Conservation (phyloP, 2,329 filamentous ascomycete species). For the Neopestalotiopsis rosae region DNA sequence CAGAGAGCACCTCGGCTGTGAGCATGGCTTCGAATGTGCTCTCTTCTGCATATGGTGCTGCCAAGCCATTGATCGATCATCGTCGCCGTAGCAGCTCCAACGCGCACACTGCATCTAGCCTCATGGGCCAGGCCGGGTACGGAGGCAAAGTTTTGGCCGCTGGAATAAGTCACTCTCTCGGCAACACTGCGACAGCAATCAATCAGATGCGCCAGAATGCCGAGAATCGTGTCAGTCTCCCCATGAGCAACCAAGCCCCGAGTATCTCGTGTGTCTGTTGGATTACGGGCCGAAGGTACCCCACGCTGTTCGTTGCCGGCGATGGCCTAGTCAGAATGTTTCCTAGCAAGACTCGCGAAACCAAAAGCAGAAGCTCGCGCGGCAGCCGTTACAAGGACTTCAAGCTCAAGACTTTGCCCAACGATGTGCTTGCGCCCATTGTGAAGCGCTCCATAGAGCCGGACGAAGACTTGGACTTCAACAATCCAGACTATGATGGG, state of each 20-base stretch:
- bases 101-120: conserved; percentile 46
- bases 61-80: conserved; percentile 63
- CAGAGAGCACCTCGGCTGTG: conserved; percentile 60
- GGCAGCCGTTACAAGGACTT: conserved; percentile 69
- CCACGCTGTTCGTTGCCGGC: conserved; percentile 68
- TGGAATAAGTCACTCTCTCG: conserved; percentile 75
- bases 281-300: conserved; percentile 66
- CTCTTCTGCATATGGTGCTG: conserved; percentile 72
- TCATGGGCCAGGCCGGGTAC: conserved; percentile 69
- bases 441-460: conserved; percentile 62
- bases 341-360: conserved; percentile 60
- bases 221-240: conserved; percentile 76
- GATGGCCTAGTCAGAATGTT: conserved; percentile 72
- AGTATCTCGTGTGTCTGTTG: conserved; percentile 68
- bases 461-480: conserved; percentile 60
- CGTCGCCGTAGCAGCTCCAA: conserved; percentile 58
- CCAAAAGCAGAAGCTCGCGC: conserved; percentile 58
- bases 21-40: conserved; percentile 74
- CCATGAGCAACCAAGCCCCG: conserved; percentile 57
- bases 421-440: conserved; percentile 61
- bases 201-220: conserved; percentile 75
- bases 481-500: conserved; percentile 57
- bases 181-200: conserved; percentile 73
- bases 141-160: conserved; percentile 75
- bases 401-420: conserved; percentile 67